Evolutionary conservation across 2,329 filamentous ascomycete genomes (phyloP).

Genomic region (Pseudogymnoascus sp.): DNA sequence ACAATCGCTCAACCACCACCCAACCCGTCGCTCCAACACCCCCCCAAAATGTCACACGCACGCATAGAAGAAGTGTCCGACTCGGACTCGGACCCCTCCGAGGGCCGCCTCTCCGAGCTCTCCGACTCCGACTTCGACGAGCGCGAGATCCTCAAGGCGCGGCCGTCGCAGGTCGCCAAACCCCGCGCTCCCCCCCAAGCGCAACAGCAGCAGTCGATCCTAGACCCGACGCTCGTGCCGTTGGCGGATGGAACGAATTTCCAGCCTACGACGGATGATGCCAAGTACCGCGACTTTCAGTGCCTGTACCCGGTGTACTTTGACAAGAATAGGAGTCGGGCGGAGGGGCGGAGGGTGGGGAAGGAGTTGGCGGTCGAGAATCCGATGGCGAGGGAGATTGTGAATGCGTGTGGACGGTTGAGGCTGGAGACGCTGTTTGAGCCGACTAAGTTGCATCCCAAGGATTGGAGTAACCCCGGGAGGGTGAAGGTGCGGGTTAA

Average conservation of each 20-base stretch:
- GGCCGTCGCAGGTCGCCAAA: slow-evolving; percentile 25
- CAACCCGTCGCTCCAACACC: too few species aligned
- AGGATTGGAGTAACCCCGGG: slow-evolving; percentile 96
- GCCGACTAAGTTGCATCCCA: slow-evolving; percentile 84
- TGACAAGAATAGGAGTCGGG: slow-evolving; percentile 65
- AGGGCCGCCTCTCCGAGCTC: slow-evolving; percentile 65
- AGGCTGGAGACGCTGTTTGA: slow-evolving; percentile 73
- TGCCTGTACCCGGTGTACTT: slow-evolving; percentile 97
- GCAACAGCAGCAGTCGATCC: slow-evolving; percentile 22
- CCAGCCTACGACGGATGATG: slow-evolving; percentile 38
- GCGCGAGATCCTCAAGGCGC: slow-evolving; percentile 26
- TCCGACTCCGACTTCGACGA: slow-evolving; percentile 52
- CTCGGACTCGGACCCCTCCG: slow-evolving; percentile 73
- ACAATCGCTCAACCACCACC: too few species aligned
- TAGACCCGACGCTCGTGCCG: slow-evolving; percentile 18
- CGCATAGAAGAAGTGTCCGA: slow-evolving; percentile 90
- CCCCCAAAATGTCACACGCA: slow-evolving; percentile 65
- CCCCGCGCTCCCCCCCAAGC: slow-evolving; percentile 22
- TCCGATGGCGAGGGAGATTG: slow-evolving; percentile 83
- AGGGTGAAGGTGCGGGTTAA: slow-evolving; percentile 73
- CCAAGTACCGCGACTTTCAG: slow-evolving; percentile 67
- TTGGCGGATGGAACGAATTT: slow-evolving; percentile 30
- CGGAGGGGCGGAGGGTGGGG: slow-evolving; percentile 74
- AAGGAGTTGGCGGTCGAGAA: slow-evolving; percentile 67
- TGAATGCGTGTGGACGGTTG: slow-evolving; percentile 71